Evolutionary conservation across 2,329 filamentous ascomycete species (phyloP), one percentile per base, ranked within the genome.

Genomic region (Talaromyces sp.): DNA sequence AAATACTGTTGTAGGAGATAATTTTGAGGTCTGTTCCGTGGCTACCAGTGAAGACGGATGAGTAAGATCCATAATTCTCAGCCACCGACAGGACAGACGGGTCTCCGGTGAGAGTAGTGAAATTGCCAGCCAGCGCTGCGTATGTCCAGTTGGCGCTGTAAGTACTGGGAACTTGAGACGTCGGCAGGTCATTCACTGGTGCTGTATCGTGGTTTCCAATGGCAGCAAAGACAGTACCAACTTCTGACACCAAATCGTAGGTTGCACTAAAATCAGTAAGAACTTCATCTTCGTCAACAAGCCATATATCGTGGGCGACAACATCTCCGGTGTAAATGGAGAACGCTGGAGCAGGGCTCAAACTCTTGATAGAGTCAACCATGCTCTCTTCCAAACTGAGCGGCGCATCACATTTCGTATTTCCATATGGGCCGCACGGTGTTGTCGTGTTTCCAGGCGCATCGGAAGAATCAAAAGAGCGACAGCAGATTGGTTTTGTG

Each of bases 261-360:
- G 81, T 79, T 35, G 76, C 69, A 27, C 76, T 71, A 59, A 85
- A 65, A 53, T 75, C 70, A 26, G 63, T 48, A 1, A 72, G 67
- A 1, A 72, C 73, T 52, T 74, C 70, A 2, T 66, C 60, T 26
- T 74, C 61, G 46, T 69, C 70, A 3, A 74, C 70, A 11, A 70
- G 63, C 76, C 75, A 78, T 8, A 77, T 67, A 46, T 74, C 74
- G 50, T 84, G 81, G 60, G 84, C 81, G 10, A 85, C 75, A 29
- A 86, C 77, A 62, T 86, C 84, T 6, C 84, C 84, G 0, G 84
- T 86, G 70, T 85, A 86, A 55, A 86, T 76, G n/a, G 78, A 74
- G 61, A 86, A 84, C 1, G 77, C 75, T 0, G 81, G 78, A 21
- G 38, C 38, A 12, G 55, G 55, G 60, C 83, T 73, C 1, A 81